phyloP scores from a whole-genome alignment of 164 flowering plant species.

The Stephania japonica region DNA sequence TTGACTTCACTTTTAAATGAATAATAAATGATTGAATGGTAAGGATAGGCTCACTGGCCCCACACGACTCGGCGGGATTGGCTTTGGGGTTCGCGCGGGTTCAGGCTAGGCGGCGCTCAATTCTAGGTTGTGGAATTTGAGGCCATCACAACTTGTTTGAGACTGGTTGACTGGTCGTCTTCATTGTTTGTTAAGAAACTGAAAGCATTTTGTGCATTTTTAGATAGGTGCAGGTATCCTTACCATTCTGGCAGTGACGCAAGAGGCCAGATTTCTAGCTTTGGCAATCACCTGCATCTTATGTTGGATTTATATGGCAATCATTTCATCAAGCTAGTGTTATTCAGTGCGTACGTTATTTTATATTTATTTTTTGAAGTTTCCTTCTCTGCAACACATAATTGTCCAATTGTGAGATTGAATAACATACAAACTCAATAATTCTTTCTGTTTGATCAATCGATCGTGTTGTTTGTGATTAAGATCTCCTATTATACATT shows the following conservation, averaged over 20 bases:
- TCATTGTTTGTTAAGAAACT: too few relatives aligned
- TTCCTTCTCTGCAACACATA: conserved; percentile 2
- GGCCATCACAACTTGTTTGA: too few relatives aligned
- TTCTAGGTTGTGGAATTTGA: too few relatives aligned
- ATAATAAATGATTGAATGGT: too few relatives aligned
- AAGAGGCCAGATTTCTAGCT: conserved; percentile 92
- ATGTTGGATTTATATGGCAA: conserved; percentile 93
- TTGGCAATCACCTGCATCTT: conserved; percentile 66
- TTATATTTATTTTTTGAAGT: background rate
- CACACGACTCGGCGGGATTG: too few relatives aligned
- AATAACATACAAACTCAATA: too few relatives aligned
- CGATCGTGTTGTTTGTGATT: background rate
- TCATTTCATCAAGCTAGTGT: background rate
- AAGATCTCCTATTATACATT: too few relatives aligned
- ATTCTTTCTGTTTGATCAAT: background rate
- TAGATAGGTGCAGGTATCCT: conserved; percentile 96
- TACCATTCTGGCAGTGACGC: conserved; percentile 95
- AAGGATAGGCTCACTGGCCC: too few relatives aligned
- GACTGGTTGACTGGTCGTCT: too few relatives aligned
- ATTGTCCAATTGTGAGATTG: background rate
- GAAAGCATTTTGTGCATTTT: conserved; percentile 1
- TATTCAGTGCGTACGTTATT: background rate
- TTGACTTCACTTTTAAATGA: too few relatives aligned
- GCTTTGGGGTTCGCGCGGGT: too few relatives aligned
- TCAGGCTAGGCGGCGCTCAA: too few relatives aligned